phyloP scores from a whole-genome alignment of 2,329 filamentous ascomycete species.

The Fusarium sp. region DNA sequence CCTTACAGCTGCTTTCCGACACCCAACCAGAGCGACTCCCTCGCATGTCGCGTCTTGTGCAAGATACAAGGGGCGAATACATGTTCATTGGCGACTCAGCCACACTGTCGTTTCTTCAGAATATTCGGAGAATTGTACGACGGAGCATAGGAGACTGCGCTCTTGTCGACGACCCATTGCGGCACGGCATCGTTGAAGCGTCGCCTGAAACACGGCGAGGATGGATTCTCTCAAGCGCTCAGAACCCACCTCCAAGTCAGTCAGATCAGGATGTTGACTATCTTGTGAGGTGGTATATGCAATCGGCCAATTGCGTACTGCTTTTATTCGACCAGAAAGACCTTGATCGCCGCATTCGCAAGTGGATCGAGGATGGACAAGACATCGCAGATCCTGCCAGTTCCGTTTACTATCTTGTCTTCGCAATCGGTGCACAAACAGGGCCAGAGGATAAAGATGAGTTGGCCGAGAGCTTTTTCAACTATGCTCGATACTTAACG shows the following conservation, averaged over 20 bases:
- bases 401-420: conserved; percentile 48
- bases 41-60: conserved; percentile 51
- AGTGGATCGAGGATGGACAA: conserved; percentile 49
- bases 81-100: conserved; percentile 57
- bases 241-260: conserved; percentile 46
- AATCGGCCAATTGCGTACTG: conserved; percentile 47
- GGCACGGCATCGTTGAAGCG: conserved; percentile 53
- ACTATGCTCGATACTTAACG: conserved; percentile 53
- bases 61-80: conserved; percentile 52
- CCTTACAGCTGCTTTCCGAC: conserved; percentile 42
- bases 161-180: conserved; percentile 53
- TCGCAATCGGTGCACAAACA: conserved; percentile 53
- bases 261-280: conserved; percentile 45
- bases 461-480: conserved; percentile 53
- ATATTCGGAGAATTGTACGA: conserved; percentile 52
- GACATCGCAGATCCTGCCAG: conserved; percentile 37
- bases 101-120: conserved; percentile 53
- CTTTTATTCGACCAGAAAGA: conserved; percentile 52
- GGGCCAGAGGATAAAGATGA: conserved; percentile 53
- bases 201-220: conserved; percentile 48
- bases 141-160: conserved; percentile 51
- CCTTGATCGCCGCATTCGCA: conserved; percentile 44
- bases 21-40: conserved; percentile 45
- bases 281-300: conserved; percentile 52
- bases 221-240: conserved; percentile 47